These are phyloP conservation scores for Penicillium ucsense DNA, from an alignment of 495 filamentous ascomycete genomes.

Conservation along the genomic window DNA sequence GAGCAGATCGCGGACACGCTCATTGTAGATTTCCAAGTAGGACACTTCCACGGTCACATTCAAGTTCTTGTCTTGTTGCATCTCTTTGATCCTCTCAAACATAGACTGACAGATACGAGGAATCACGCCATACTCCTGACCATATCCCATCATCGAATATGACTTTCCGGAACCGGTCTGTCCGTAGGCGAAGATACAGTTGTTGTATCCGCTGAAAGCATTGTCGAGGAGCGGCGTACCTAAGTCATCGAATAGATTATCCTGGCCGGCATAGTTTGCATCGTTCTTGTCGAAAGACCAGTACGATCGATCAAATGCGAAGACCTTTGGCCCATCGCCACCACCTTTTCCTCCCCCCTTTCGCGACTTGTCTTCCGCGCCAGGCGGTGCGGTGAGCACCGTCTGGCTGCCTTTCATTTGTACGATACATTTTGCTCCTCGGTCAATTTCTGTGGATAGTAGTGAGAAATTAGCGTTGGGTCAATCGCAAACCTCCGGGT, in stretches of 20 bases:
- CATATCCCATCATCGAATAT: slow-evolving; percentile 99
- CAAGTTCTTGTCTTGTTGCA: slow-evolving; percentile 71
- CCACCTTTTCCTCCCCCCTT: slow-evolving; percentile 48
- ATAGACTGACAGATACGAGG: slow-evolving; percentile 97
- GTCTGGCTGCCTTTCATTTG: slow-evolving; percentile 93
- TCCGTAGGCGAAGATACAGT: slow-evolving; percentile 99
- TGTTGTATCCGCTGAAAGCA: slow-evolving; percentile 98
- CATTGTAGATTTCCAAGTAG: slow-evolving; percentile 99
- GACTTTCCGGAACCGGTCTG: slow-evolving; percentile 98
- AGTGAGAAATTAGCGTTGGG: neutral
- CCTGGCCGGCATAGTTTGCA: slow-evolving; percentile 79
- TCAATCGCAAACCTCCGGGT: neutral
- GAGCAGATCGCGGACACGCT: slow-evolving; percentile 89
- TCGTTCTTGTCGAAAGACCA: slow-evolving; percentile 90
- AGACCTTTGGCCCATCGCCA: slow-evolving; percentile 74
- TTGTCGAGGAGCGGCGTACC: slow-evolving; percentile 91
- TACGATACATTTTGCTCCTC: slow-evolving; percentile 93
- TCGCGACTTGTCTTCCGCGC: slow-evolving; percentile 47
- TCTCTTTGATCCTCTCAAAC: slow-evolving; percentile 72
- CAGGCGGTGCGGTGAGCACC: slow-evolving; percentile 66
- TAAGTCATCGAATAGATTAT: slow-evolving; percentile 78
- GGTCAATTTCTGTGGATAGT: slow-evolving; percentile 59
- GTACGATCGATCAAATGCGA: slow-evolving; percentile 94
- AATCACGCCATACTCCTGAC: slow-evolving; percentile 91
- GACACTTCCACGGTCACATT: slow-evolving; percentile 94